Evolutionary conservation across 768 basidiomycete species (phyloP), one percentile per base, ranked within the genome.

Genomic region (Tulasnella sp.): DNA sequence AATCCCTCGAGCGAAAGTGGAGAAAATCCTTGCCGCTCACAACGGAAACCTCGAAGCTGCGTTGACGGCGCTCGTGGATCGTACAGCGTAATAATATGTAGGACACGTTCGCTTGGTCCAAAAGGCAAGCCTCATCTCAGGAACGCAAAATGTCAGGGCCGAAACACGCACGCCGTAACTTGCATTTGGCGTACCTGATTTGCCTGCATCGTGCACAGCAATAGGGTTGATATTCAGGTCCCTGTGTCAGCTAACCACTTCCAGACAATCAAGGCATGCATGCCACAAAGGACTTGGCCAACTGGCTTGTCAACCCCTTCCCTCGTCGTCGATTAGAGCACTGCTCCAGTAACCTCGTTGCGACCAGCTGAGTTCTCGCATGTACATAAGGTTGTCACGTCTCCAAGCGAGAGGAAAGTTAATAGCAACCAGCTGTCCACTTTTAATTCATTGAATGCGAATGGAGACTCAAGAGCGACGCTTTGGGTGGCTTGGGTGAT

Each of bases 1-100:
- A 52, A 69, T 69, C n/a, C 69, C 69, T 19, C 22, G 69, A 42
- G 69, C 44, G 5, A 44, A 44, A 44, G 69, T 42, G 42, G 69
- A 69, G 69, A 69, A 69, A 37, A 32, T 59, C 47, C 69, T 69
- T 26, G 47, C 69, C 1, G 35, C 41, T 16, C 69, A 69, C 19
- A 36, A 69, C n/a, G 69, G 69, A 22, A 44, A 69, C 36, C 32
- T 69, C n/a, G 35, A 47, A 36, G 47, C 41, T 19, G 36, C 69
- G 5, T 59, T 69, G 69, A 16, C 1, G 32, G 69, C 69, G 1
- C 69, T 69, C 26, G 47, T 69, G 17, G 35, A 44, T 11, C 69
- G 69, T 32, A 26, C 40, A 36, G 69, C 29, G 8, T 69, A 36
- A 69, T 22, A n/a, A n/a, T n/a, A n/a, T n/a, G n/a, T n/a, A n/a